Evolutionary conservation across 371 early-diverging fungal genomes (phyloP), one percentile per base, ranked within the genome.

Genomic region (Syncephalastrum sp.): DNA sequence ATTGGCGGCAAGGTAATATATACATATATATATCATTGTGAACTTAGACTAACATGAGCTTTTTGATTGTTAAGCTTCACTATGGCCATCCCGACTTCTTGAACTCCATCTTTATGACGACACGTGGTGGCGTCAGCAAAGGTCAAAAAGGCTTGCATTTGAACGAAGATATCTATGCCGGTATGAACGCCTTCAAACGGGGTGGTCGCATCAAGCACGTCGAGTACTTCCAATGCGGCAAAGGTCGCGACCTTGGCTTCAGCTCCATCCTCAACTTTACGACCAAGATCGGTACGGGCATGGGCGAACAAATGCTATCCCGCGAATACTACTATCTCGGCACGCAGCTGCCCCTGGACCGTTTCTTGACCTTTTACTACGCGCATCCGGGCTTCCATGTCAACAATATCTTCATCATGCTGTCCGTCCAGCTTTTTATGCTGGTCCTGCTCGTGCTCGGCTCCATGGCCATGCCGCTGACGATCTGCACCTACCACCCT

Each of bases 31-130:
- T 43, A 5, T n/a, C 7, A 17, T 2, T 56, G 13, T 47, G 24
- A 33, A 25, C 24, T 1, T 15, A 23, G 45, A 15, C 6, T 14
- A 16, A 54, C 21, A 23, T 51, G 23, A 15, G 41, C 42, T 52
- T 52, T 52, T 27, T 59, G 8, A 16, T 50, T 14, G 13, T 42
- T 60, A 8, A 73, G 70, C 75, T 91, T 38, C 92, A 92, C 61
- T 95, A 95, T 67, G 95, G 96, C 1, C 95, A 95, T 67, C 94
- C 95, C 1, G 96, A 95, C 73, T 94, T 94, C 59, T 75, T 93
- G 57, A 94, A 94, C 74, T 84, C 89, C 51, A 81, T 91, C 41
- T 94, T 86, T 67, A 92, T 94, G 95, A 85, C 88, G 5, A 93
- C 92, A 0, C 85, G 93, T 14, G 94, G 93, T 50, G 93, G 88